Conservation (phyloP, 805 yeast genomes). For the Yamadazyma phyllophila region DNA sequence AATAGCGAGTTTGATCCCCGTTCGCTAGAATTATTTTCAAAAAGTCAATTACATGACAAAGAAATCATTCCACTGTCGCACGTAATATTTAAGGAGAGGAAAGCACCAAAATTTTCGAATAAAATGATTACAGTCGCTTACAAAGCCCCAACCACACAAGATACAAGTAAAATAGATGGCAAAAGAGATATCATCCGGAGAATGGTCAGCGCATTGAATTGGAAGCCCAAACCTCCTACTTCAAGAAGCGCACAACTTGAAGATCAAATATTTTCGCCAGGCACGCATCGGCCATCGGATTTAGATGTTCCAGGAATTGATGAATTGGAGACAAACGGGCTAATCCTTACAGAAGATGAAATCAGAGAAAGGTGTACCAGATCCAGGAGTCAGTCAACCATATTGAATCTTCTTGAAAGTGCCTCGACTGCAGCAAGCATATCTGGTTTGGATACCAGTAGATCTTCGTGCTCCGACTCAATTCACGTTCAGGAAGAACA, state of each 20-base stretch:
- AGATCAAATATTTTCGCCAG: conserved; percentile 24
- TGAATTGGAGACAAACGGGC: conserved; percentile 10
- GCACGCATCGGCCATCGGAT: conserved; percentile 21
- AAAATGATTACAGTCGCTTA: not conserved
- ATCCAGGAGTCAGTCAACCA: conserved; percentile 3
- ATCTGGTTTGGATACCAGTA: not conserved
- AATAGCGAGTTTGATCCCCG: conserved; percentile 2
- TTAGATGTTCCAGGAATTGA: conserved; percentile 23
- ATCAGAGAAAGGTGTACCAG: not conserved
- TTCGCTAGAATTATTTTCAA: conserved; percentile 6
- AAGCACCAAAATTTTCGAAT: not conserved
- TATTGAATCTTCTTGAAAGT: not conserved
- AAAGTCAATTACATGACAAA: conserved; percentile 11
- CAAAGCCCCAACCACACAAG: not conserved
- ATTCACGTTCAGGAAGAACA: not conserved
- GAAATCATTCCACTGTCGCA: conserved; percentile 15
- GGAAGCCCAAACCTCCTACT: not conserved
- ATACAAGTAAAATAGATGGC: too few species aligned
- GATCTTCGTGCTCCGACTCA: not conserved
- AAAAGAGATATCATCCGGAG: not conserved
- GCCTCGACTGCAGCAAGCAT: not conserved
- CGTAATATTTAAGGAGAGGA: conserved; percentile 6
- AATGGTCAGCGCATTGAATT: conserved; percentile 4
- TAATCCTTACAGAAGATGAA: not conserved
- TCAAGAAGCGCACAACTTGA: conserved; percentile 20